phyloP scores from a whole-genome alignment of 225 moss, liverwort and hornwort species.

The Physcomitrellopsis africana region DNA sequence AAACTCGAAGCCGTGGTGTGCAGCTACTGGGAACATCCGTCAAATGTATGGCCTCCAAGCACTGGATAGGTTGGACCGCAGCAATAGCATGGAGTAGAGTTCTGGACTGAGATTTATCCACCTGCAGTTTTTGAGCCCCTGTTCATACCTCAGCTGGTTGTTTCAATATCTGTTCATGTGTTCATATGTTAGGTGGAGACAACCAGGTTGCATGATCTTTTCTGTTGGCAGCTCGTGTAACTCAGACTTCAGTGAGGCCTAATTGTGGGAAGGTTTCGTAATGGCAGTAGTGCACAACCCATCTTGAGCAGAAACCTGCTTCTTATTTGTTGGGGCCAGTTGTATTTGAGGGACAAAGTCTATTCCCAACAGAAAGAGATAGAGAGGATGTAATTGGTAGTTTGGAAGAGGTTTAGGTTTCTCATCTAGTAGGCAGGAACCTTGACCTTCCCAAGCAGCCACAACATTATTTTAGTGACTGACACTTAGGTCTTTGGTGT shows the following conservation, averaged over 20 bases:
- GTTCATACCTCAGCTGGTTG: slow-evolving; percentile 43
- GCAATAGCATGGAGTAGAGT: slow-evolving; percentile 77
- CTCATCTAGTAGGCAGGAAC: slow-evolving; percentile 38
- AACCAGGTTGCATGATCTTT: slow-evolving; percentile 42
- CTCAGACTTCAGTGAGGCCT: slow-evolving; percentile 37
- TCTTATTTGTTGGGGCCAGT: slow-evolving; percentile 44
- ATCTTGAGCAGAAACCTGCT: slow-evolving; percentile 52
- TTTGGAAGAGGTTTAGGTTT: slow-evolving; percentile 37
- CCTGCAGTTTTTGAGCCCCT: slow-evolving; percentile 48
- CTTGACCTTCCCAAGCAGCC: slow-evolving; percentile 37
- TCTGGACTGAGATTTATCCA: slow-evolving; percentile 30
- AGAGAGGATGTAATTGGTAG: slow-evolving; percentile 33
- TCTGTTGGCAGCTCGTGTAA: slow-evolving; percentile 36
- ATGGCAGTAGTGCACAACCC: slow-evolving; percentile 30
- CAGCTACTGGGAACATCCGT: slow-evolving; percentile 98
- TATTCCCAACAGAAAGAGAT: slow-evolving; percentile 32
- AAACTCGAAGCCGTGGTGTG: slow-evolving; percentile 36
- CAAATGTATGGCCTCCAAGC: slow-evolving; percentile 94
- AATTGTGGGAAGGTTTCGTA: slow-evolving; percentile 36
- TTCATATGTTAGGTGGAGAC: slow-evolving; percentile 38
- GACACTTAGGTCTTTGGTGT: slow-evolving; percentile 43
- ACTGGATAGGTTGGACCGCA: slow-evolving; percentile 68
- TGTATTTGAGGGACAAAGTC: slow-evolving; percentile 34
- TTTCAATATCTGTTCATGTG: slow-evolving; percentile 44
- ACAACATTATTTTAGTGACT: slow-evolving; percentile 44